Conservation (phyloP, 495 filamentous ascomycete species). For the Coniosporium apollinis region DNA sequence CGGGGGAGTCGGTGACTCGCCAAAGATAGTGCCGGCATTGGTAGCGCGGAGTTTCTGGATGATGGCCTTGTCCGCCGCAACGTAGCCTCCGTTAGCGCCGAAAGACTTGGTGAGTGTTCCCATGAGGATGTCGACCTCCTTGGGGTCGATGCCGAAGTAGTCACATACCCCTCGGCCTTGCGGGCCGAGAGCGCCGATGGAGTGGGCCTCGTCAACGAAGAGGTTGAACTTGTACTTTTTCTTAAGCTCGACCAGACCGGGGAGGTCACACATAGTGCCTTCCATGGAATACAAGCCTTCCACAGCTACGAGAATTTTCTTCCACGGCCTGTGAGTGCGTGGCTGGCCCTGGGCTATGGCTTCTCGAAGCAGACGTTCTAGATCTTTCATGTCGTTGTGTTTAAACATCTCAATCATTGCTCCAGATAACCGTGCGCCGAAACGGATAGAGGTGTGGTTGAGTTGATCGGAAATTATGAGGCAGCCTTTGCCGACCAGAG, state of each 20-base stretch:
- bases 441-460: constrained; percentile 93
- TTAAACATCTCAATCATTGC: constrained; percentile 92
- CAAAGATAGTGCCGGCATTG: constrained; percentile 75
- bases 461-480: constrained; percentile 92
- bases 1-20: constrained; percentile 73
- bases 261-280: constrained; percentile 93
- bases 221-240: constrained; percentile 92
- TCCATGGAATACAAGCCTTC: constrained; percentile 99
- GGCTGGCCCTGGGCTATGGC: constrained; percentile 92
- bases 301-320: constrained; percentile 92
- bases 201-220: constrained; percentile 94
- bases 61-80: constrained; percentile 77
- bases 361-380: constrained; percentile 73
- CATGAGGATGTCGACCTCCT: constrained; percentile 91
- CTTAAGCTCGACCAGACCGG: constrained; percentile 68
- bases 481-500: constrained; percentile 77
- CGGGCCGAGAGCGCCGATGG: constrained; percentile 82
- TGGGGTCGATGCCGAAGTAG: constrained; percentile 79
- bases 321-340: constrained; percentile 92
- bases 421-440: constrained; percentile 82
- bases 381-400: constrained; percentile 84
- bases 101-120: constrained; percentile 97
- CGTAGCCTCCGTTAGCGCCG: constrained; percentile 92
- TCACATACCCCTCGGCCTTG: constrained; percentile 86
- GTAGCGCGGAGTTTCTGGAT: constrained; percentile 77